Base-by-base conservation (phyloP, 768 basidiomycete genomes). In the Naganishia antarctica region DNA sequence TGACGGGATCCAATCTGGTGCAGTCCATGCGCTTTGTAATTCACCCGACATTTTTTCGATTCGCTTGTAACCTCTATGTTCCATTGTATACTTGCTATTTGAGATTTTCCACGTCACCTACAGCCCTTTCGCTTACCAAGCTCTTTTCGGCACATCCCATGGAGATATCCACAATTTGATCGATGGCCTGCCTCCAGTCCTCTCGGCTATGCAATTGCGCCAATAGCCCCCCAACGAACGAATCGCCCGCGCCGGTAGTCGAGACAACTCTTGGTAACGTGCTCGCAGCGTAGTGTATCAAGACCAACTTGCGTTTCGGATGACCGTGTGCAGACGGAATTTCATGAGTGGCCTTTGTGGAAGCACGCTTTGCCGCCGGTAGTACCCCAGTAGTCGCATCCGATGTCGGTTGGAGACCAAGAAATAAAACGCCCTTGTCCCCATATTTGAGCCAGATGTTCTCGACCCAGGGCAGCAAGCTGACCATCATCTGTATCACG, bases 231-330 rank as follows among this genome's bases (percentile, higher is more conserved):
- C 92, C 93, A 1, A 89, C 91, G 26, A 96, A 83, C 3, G 89
- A 87, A 78, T 97, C 93, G 0, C 93, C 93, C 0, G 90, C 92
- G 1, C 94, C 94, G 0, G 93, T 97, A 9, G 90, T 89, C 69
- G 87, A 92, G 23, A 86, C 78, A 11, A 80, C 70, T 26, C 74
- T 70, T 16, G 74, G 73, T 6, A 84, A 69, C 3, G 65, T 71
- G 11, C 83, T 77, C 8, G 89, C 81, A 12, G 89, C 84, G 74
- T 87, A 91, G 73, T 92, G 88, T 44, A 85, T 84, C 31, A 57
- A 13, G 18, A 57, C 53, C 7, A 93, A 49, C 6, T 89, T 81
- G 8, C 90, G 64, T 13, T 21, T 57, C 40, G 63, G 28, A 57
- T 43, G 12, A 12, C 25, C 50, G 46, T 34, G 18, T 16, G 25